Evolutionary conservation across 1,284 basidiomycete species (phyloP).

Genomic region (Butyriboletus appendiculatus): DNA sequence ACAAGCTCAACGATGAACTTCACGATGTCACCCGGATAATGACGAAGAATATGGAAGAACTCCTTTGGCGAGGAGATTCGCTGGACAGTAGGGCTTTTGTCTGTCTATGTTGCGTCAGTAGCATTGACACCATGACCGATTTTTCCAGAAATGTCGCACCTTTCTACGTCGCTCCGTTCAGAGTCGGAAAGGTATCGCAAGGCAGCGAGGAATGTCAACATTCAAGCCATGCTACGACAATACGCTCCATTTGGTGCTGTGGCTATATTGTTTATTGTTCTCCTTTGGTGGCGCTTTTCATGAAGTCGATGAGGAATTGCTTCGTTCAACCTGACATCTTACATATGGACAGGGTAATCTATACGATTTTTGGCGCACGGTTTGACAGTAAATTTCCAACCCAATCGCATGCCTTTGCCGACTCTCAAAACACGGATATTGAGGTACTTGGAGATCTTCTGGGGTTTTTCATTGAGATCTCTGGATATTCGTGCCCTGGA

Average conservation of each 20-base stretch:
- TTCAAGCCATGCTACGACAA: conserved; percentile 92
- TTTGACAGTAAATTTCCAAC: neutral
- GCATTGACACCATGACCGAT: conserved; percentile 1
- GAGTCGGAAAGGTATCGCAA: conserved; percentile 98
- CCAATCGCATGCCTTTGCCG: neutral
- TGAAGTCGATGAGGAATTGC: conserved; percentile 30
- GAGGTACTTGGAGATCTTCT: neutral
- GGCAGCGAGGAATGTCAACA: conserved; percentile 93
- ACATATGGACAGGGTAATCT: conserved; percentile 31
- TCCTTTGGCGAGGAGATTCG: conserved; percentile 96
- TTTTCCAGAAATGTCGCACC: conserved; percentile 87
- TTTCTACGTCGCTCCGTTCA: conserved; percentile 95
- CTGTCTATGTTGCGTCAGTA: neutral
- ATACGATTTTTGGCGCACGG: conserved; percentile 15
- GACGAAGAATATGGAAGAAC: conserved; percentile 99
- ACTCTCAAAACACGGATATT: neutral
- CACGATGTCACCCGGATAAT: conserved; percentile 99
- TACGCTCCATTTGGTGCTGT: conserved; percentile 92
- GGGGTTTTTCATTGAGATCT: neutral
- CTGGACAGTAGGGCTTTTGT: conserved; percentile 73
- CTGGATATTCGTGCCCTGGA: neutral
- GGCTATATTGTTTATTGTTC: conserved; percentile 77
- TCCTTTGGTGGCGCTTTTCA: conserved; percentile 92
- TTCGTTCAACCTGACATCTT: conserved; percentile 19
- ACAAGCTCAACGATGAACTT: conserved; percentile 92